Percentiles rank a stretch among this genome's conserved stretches.
phyloP scores from a whole-genome alignment of 148 eudicot species.

The Persicaria tinctoria region DNA sequence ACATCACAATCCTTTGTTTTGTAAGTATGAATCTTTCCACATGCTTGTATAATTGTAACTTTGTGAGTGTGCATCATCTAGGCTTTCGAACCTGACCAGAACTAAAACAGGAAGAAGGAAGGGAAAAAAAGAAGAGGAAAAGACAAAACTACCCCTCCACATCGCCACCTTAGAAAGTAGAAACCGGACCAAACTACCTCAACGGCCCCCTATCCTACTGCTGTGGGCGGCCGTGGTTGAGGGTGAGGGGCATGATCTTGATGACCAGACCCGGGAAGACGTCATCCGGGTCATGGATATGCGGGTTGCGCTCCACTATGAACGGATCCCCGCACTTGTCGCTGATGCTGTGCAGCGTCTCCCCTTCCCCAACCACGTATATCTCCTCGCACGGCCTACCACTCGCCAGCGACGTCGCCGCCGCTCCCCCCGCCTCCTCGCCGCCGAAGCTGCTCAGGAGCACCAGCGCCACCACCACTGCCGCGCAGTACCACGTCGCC shows the following conservation, averaged over 20 bases:
- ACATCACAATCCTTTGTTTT: too few species aligned
- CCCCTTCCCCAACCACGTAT: constrained; percentile 53
- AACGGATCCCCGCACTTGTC: constrained; percentile 52
- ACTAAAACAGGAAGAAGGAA: too few species aligned
- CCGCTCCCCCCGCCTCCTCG: not conserved
- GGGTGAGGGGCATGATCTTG: constrained; percentile 22
- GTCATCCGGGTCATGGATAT: constrained; percentile 55
- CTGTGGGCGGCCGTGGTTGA: not conserved
- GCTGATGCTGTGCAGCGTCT: constrained; percentile 48
- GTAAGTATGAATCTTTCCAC: too few species aligned
- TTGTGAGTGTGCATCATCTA: too few species aligned
- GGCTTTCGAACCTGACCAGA: too few species aligned
- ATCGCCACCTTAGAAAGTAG: too few species aligned
- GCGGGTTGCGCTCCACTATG: constrained; percentile 45
- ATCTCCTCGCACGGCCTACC: constrained; percentile 42
- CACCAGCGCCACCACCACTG: constrained; percentile 24
- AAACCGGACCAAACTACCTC: not conserved
- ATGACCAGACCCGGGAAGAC: constrained; percentile 46
- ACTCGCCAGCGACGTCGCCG: not conserved
- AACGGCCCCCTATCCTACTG: constrained; percentile 1
- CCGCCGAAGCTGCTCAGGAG: not conserved
- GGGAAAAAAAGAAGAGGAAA: too few species aligned
- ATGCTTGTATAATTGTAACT: too few species aligned
- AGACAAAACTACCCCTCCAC: too few species aligned
- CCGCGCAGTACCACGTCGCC: constrained; percentile 47